Evolutionary conservation across 2,329 filamentous ascomycete genomes (phyloP), one percentile per base, ranked within the genome.

Genomic region (Curvularia verruculosa): DNA sequence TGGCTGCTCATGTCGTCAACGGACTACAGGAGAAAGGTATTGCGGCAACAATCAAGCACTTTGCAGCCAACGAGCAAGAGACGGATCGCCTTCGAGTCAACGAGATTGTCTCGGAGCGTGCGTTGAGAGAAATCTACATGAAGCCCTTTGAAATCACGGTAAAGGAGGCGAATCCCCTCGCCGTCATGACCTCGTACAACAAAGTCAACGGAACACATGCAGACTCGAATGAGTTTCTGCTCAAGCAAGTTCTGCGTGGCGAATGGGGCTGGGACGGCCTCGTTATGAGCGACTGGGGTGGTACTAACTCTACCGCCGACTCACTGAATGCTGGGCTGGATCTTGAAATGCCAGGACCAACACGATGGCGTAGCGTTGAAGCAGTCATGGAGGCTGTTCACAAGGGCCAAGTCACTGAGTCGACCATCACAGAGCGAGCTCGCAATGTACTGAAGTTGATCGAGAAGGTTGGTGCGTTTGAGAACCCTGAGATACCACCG

Each of bases 181-280:
- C 84, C 40, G 84, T 91, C 60, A 92, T 92, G 90, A 86, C 87
- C 31, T 84, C 89, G 0, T 92, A 92, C 71, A 86, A 90, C 68
- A 86, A 87, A 61, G 87, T 91, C 64, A 90, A 92, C 62, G 89
- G 89, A 8, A 79, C 87, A 13, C 88, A 90, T 7, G 82, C 85
- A 0, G 85, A 90, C 55, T 83, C 89, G 1, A 84, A 90, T 71
- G 80, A 83, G 37, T 85, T 88, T 55, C 79, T 87, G 1, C 78
- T 92, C n/a, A 89, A 87, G 55, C 69, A 75, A 39, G 88, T 92
- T 31, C 77, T 92, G n/a, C 81, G 89, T 53, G 83, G 83, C 2
- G 86, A 91, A 69, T 92, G 89, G 89, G 87, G 85, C 0, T 92
- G 88, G 68, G 80, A 90, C 46, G 89, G 89, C 68, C 88, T 83